Conservation (phyloP, 2,329 filamentous ascomycete genomes). For the Sporothrix curviconia region DNA sequence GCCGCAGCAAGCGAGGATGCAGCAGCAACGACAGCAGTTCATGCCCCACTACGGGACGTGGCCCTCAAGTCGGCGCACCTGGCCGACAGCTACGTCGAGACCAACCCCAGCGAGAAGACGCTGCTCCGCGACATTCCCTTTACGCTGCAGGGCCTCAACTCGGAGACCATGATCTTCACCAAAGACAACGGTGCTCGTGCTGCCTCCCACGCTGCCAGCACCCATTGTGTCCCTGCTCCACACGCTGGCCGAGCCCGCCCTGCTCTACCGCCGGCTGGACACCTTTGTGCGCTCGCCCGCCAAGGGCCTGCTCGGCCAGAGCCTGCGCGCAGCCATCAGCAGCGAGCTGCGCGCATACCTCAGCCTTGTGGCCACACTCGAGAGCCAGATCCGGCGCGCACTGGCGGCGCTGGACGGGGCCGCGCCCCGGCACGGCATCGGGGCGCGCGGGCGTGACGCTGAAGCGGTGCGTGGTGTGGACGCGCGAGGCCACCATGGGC, state of each 20-base stretch:
- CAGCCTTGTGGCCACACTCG: constrained; percentile 81
- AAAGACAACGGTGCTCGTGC: constrained; percentile 61
- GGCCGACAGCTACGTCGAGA: constrained; percentile 49
- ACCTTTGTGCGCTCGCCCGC: constrained; percentile 75
- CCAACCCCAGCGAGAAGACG: constrained; percentile 57
- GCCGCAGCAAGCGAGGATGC: constrained; percentile 21
- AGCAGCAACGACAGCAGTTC: constrained; percentile 18
- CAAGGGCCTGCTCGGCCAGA: constrained; percentile 83
- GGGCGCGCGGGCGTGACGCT: constrained; percentile 86
- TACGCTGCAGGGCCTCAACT: constrained; percentile 86
- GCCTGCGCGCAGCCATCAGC: constrained; percentile 78
- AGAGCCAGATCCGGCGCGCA: constrained; percentile 83
- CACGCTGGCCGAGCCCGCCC: constrained; percentile 81
- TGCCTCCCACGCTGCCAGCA: constrained; percentile 73
- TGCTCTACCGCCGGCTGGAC: constrained; percentile 79
- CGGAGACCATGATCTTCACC: constrained; percentile 72
- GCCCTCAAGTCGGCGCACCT: constrained; percentile 51
- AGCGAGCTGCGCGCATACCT: constrained; percentile 84
- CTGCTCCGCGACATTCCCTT: constrained; percentile 80
- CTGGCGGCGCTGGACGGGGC: constrained; percentile 65
- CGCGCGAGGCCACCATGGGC: constrained; percentile 92
- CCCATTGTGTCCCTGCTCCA: constrained; percentile 84
- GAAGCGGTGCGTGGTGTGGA: constrained; percentile 96
- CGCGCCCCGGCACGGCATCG: constrained; percentile 62
- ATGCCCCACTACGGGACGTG: constrained; percentile 32